Conservation (phyloP, 78 protist genomes). For the Planoprotostelium fungivorum region DNA sequence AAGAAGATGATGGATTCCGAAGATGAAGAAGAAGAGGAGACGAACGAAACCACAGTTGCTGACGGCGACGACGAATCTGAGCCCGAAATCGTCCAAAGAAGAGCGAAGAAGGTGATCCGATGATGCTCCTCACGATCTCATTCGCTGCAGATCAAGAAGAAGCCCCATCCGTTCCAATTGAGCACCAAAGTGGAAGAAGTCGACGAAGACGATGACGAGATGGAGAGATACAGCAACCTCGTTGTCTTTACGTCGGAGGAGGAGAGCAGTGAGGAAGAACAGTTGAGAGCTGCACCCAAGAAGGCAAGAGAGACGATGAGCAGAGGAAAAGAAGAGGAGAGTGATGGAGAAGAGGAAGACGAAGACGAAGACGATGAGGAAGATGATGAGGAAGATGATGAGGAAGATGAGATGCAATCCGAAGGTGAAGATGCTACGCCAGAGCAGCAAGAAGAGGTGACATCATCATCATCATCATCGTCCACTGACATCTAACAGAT, state of each 20-base stretch:
- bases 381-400: conserved; percentile 32
- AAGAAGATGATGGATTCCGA: conserved; percentile 16
- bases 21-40: conserved; percentile 3
- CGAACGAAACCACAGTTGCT: not conserved
- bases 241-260: not conserved
- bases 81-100: not conserved
- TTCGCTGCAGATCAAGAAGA: not conserved
- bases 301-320: not conserved
- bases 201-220: not conserved
- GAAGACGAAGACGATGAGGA: conserved; percentile 46
- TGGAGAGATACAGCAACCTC: not conserved
- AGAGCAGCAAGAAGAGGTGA: conserved; percentile 6
- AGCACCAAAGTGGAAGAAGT: not conserved
- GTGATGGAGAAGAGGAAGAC: conserved; percentile 10
- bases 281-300: not conserved
- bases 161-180: not conserved
- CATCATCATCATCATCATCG: not conserved
- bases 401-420: conserved; percentile 15
- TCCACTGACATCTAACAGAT: not conserved
- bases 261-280: not conserved
- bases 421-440: too few relatives aligned
- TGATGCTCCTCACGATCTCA: not conserved
- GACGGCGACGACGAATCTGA: not conserved
- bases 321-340: not conserved
- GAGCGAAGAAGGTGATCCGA: not conserved